A percentile compares a stretch with the other conserved stretches of the same genome.
Conservation (phyloP, 1,284 basidiomycete genomes). For the Cryptococcus amylolentus region DNA sequence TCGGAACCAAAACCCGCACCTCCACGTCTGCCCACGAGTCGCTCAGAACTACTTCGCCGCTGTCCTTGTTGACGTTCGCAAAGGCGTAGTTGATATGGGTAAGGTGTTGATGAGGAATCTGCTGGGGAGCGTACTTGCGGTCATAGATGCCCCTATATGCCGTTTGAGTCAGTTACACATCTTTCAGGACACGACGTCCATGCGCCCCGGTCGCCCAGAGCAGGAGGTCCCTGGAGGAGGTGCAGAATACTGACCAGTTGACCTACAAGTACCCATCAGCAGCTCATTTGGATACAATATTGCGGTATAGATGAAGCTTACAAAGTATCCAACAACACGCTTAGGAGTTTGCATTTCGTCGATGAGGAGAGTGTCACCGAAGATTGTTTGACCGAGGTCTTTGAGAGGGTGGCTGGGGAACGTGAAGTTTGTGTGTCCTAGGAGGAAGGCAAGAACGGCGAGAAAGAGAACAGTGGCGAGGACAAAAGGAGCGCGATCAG, state of each 20-base stretch:
- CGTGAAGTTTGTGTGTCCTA: background rate
- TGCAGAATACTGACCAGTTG: conserved; percentile 25
- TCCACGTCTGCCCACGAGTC: conserved; percentile 80
- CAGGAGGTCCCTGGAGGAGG: background rate
- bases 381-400: background rate
- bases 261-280: conserved; percentile 17
- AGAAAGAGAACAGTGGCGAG: background rate
- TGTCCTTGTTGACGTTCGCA: conserved; percentile 68
- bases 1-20: conserved; percentile 49
- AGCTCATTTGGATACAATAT: background rate
- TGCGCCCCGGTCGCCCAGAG: background rate
- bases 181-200: background rate
- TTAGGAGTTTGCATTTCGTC: conserved; percentile 7
- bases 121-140: conserved; percentile 68
- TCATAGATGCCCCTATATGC: conserved; percentile 80
- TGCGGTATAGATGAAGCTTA: conserved; percentile 2
- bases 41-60: conserved; percentile 66
- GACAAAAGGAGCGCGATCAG: background rate
- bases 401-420: background rate
- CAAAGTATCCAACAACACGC: conserved; percentile 24
- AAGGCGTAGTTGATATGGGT: conserved; percentile 89
- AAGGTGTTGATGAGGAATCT: conserved; percentile 64
- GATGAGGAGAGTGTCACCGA: background rate
- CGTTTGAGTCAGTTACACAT: no score
- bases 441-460: background rate